These are phyloP conservation scores for Blastobotrys buckinghamii DNA, from an alignment of 1,139 yeast genomes.

Conservation along the genomic window DNA sequence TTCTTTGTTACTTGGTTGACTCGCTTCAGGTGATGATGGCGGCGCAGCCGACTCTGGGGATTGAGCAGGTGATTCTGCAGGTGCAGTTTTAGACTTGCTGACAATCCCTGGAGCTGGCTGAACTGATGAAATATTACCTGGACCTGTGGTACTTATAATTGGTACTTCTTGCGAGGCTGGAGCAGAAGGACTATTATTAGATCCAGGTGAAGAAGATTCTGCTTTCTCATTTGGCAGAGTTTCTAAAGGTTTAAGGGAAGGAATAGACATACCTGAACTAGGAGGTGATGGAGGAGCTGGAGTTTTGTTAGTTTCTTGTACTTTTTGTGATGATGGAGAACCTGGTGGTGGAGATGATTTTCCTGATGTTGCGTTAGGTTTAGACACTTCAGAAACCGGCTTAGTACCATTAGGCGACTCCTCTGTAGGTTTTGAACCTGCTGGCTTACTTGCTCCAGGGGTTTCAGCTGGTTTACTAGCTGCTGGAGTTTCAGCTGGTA, in stretches of 20 bases:
- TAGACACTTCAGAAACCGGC: no score
- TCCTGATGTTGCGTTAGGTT: no score
- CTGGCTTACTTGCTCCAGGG: no score
- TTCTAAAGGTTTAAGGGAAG: background rate
- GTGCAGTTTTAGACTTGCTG: background rate
- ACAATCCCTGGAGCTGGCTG: background rate
- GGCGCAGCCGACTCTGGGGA: no score
- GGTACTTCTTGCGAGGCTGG: slow-evolving; percentile 10
- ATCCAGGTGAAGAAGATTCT: background rate
- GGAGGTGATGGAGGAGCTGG: background rate
- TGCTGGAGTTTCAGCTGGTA: background rate
- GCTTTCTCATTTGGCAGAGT: no score
- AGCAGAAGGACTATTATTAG: background rate
- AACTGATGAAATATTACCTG: background rate
- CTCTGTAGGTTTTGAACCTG: no score
- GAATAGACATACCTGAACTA: background rate
- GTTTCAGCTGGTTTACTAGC: no score
- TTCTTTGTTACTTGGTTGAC: no score
- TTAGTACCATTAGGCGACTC: no score
- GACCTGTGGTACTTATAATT: slow-evolving; percentile 1
- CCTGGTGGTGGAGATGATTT: background rate
- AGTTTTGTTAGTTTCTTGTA: background rate
- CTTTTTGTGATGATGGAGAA: background rate
- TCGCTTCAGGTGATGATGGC: no score
- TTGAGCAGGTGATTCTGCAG: background rate